Percentiles rank a stretch among this genome's conserved stretches.
These are phyloP conservation scores for Aureobasidium melanogenum DNA, from an alignment of 2,329 filamentous ascomycete genomes.

Conservation along the genomic window DNA sequence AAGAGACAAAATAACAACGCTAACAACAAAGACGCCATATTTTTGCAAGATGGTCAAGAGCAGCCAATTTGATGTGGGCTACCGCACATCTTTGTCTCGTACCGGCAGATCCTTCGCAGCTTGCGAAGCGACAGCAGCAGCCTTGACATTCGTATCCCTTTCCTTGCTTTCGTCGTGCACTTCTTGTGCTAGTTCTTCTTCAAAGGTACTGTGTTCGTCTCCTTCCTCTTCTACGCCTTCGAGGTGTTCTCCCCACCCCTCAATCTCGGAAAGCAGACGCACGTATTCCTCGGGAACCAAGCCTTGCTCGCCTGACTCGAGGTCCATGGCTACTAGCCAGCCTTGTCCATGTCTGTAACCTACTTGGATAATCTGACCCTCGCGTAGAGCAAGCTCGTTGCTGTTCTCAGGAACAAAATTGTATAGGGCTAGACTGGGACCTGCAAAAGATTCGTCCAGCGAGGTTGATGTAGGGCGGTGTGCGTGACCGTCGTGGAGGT, in stretches of 20 bases:
- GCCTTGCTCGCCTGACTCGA: conserved; percentile 85
- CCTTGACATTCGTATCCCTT: not conserved
- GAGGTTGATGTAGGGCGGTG: conserved; percentile 35
- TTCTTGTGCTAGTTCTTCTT: not conserved
- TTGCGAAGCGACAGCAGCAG: not conserved
- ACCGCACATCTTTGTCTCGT: not conserved
- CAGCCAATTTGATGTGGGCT: not conserved
- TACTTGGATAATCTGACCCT: conserved; percentile 94
- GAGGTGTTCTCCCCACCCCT: conserved; percentile 55
- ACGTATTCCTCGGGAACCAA: conserved; percentile 96
- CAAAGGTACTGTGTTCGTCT: not conserved
- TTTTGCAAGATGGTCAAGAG: not conserved
- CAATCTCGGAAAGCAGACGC: conserved; percentile 81
- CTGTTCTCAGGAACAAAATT: conserved; percentile 94
- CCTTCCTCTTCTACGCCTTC: conserved; percentile 6
- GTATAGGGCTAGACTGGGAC: conserved; percentile 89
- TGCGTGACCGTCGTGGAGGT: conserved; percentile 11
- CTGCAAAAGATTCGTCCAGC: conserved; percentile 95
- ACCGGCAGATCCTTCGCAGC: not conserved
- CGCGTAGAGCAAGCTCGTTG: conserved; percentile 84
- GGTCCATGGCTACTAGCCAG: conserved; percentile 95
- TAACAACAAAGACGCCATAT: not conserved
- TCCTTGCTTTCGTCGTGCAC: not conserved
- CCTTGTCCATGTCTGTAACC: conserved; percentile 94
- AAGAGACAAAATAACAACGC: not conserved